A percentile compares a stretch with the other conserved stretches of the same genome.
Evolutionary conservation across 805 yeast species (phyloP).

Genomic region (Maudiozyma bulderi): DNA sequence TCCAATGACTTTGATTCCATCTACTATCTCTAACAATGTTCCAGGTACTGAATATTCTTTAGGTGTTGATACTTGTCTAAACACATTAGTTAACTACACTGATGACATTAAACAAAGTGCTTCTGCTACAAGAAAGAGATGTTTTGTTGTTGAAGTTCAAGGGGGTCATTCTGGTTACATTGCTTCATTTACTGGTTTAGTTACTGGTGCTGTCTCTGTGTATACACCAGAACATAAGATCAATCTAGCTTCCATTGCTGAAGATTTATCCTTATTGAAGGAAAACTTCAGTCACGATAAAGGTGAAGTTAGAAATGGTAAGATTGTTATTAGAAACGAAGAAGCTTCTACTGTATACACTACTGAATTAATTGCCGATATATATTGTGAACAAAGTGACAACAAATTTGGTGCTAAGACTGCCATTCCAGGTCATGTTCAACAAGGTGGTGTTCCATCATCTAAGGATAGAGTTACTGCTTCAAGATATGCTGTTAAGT

Average conservation of each 20-base stretch:
- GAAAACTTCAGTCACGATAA: conserved; percentile 61
- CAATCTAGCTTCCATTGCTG: conserved; percentile 54
- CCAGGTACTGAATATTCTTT: conserved; percentile 98
- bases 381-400: conserved; percentile 67
- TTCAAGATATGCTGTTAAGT: conserved; percentile 79
- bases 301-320: conserved; percentile 78
- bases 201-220: conserved; percentile 84
- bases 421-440: conserved; percentile 96
- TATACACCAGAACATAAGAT: conserved; percentile 86
- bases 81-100: conserved; percentile 82
- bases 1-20: conserved; percentile 89
- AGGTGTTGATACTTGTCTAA: conserved; percentile 94
- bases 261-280: conserved; percentile 63
- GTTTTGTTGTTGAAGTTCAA: conserved; percentile 93
- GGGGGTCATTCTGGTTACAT: conserved; percentile 95
- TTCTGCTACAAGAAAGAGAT: conserved; percentile 86
- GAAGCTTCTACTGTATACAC: conserved; percentile 74
- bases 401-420: conserved; percentile 83
- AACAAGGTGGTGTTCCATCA: conserved; percentile 93
- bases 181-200: conserved; percentile 76
- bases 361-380: conserved; percentile 73
- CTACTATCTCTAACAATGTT: conserved; percentile 93
- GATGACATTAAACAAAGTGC: conserved; percentile 94
- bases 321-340: conserved; percentile 74
- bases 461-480: conserved; percentile 90